Evolutionary conservation across 371 early-diverging fungal species (phyloP), one percentile per base, ranked within the genome.

Genomic region (Phascolomyces articulosus): DNA sequence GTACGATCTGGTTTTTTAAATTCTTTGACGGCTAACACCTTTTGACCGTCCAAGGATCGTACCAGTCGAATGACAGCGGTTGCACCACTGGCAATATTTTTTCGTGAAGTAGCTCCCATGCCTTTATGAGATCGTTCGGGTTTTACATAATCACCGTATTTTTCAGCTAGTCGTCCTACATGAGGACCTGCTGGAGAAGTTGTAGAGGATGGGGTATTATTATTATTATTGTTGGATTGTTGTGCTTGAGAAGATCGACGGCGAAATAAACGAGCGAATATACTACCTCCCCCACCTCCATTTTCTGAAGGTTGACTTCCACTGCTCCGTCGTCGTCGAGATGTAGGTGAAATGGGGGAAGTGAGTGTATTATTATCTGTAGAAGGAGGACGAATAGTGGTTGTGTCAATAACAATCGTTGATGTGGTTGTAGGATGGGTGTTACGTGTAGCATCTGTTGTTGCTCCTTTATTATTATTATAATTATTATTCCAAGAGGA

Each of bases 1-100:
- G 80, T 75, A 40, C 83, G 71, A 11, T 77, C 66, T 57, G 65
- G 63, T 59, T 85, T 84, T 28, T 83, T 84, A 75, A 93, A 93
- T 67, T 90, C 91, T 74, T 92, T 79, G 57, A 77, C 77, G 24
- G 82, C 82, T 54, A 78, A 62, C 47, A 82, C 72, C 15, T 15
- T 34, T 24, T 44, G 44, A 6, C 55, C 29, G 8, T 63, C 47
- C n/a, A 18, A 55, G 9, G 40, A 27, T 27, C 55, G 55, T 20
- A 63, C 47, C 20, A 63, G 41, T 8, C 63, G 55, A 57, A 81
- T 78, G 60, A 81, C 82, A 60, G 82, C 82, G 3, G 82, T 81
- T n/a, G 82, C 82, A 67, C 80, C 80, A 60, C 75, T 77, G 13
- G 69, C 80, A 63, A 80, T 77, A 28, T 75, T 74, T 40, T 77